Conservation (phyloP, 1,284 basidiomycete genomes). For the Salmacisia buchloeana region DNA sequence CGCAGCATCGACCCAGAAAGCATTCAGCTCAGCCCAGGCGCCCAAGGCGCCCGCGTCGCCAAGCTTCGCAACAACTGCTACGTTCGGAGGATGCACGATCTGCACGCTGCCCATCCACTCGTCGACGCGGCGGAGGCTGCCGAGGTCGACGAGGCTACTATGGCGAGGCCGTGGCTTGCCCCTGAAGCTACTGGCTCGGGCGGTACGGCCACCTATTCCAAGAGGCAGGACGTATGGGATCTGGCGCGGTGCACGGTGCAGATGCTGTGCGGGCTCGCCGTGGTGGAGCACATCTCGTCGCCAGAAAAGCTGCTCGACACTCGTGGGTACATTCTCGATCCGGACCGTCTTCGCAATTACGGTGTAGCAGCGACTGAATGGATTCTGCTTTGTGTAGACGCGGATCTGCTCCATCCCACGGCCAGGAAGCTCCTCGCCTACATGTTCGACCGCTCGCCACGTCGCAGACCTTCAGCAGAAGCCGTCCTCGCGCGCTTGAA, state of each 20-base stretch:
- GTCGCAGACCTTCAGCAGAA: constrained; percentile 27
- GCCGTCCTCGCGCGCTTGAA: constrained; percentile 30
- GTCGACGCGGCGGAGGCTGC: constrained; percentile 20
- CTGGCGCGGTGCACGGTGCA: constrained; percentile 41
- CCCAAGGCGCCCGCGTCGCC: constrained; percentile 12
- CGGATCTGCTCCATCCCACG: not conserved
- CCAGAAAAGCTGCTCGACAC: constrained; percentile 27
- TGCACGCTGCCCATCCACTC: constrained; percentile 41
- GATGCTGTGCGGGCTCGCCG: constrained; percentile 44
- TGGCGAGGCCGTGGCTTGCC: constrained; percentile 36
- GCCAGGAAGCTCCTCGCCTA: constrained; percentile 22
- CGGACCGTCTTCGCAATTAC: not conserved
- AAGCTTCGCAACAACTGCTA: constrained; percentile 32
- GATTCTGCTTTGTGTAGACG: not conserved
- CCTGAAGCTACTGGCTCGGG: constrained; percentile 35
- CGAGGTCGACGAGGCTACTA: constrained; percentile 10
- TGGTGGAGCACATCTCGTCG: constrained; percentile 21
- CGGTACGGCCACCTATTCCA: constrained; percentile 31
- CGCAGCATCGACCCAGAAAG: constrained; percentile 26
- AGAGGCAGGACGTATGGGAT: constrained; percentile 48
- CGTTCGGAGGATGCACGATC: constrained; percentile 31
- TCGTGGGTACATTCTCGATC: not conserved
- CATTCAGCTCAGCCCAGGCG: constrained; percentile 17
- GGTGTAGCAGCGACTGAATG: not conserved
- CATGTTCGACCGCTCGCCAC: constrained; percentile 37